Base-by-base conservation (phyloP, 331 rosid species). In the Malus hybrid region DNA sequence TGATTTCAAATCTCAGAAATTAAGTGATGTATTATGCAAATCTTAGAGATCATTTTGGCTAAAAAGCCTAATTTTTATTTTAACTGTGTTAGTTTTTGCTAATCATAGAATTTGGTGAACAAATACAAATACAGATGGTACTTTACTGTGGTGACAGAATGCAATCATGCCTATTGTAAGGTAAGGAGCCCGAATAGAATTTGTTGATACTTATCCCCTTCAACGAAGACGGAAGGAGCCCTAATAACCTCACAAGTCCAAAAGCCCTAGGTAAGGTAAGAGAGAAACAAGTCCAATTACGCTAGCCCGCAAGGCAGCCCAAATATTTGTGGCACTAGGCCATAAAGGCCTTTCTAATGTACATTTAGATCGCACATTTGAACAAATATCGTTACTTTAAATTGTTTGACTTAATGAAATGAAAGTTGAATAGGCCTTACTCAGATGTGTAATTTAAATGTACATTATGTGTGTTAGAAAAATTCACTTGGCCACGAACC, bases 141-240 rank as follows among this genome's bases (percentile, higher is more conserved):
- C 4, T 36, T 36, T 36, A 36, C 44, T 0, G 3, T 2, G 0
- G 3, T 8, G 11, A 0, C 11, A 0, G 3, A 8, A 36, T 2
- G 4, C 44, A 36, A 8, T 36, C 3, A 36, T 36, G 44, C 11
- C 1, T 36, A 36, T n/a, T n/a, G n/a, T n/a, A n/a, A n/a, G n/a
- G n/a, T n/a, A n/a, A n/a, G n/a, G n/a, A n/a, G n/a, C n/a, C n/a
- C n/a, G n/a, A n/a, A n/a, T n/a, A n/a, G n/a, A n/a, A n/a, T n/a
- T n/a, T 50, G 8, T 50, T 50, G n/a, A 50, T 50, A 0, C n/a
- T 50, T 0, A 36, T 36, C 11, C 11, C 11, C 44, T 36, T 36
- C 44, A 36, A 36, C 44, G 11, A 1, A 36, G 44, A 36, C 44
- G 2, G 44, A 36, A 36, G 11, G 44, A 36, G 44, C 3, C 11